phyloP scores from a whole-genome alignment of 2,329 filamentous ascomycete genomes.

The Diaporthe ampelina region DNA sequence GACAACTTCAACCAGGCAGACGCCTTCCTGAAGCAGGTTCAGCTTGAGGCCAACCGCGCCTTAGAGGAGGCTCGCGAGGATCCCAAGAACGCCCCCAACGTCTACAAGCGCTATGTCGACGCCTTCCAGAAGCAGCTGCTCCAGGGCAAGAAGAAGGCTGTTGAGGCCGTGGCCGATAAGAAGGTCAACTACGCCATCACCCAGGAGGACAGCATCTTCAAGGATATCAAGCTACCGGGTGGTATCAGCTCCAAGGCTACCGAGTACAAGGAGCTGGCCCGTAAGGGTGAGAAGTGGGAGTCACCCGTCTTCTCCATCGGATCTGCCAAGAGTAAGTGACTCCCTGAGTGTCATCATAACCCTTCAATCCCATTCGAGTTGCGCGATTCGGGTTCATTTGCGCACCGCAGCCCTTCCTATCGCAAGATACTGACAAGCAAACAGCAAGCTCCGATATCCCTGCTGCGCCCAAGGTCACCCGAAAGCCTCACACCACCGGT shows the following conservation, averaged over 20 bases:
- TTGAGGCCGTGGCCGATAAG: slow-evolving; percentile 72
- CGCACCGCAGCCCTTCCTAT: not conserved
- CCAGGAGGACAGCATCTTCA: slow-evolving; percentile 90
- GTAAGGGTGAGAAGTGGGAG: slow-evolving; percentile 94
- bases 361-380: too few relatives aligned
- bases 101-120: slow-evolving; percentile 86
- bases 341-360: too few relatives aligned
- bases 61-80: slow-evolving; percentile 75
- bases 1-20: slow-evolving; percentile 85
- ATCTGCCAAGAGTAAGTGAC: slow-evolving; percentile 67
- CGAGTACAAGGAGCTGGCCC: slow-evolving; percentile 89
- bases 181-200: slow-evolving; percentile 88
- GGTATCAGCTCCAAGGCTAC: slow-evolving; percentile 95
- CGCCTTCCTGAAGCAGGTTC: slow-evolving; percentile 78
- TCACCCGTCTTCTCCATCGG: slow-evolving; percentile 94
- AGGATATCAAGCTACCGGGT: slow-evolving; percentile 85
- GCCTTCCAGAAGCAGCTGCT: slow-evolving; percentile 81
- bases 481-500: slow-evolving; percentile 57
- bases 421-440: slow-evolving; percentile 5
- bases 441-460: slow-evolving; percentile 78
- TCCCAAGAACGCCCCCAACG: slow-evolving; percentile 81
- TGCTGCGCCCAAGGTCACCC: slow-evolving; percentile 62
- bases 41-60: slow-evolving; percentile 85
- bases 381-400: too few relatives aligned
- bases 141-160: slow-evolving; percentile 83